phyloP scores from a whole-genome alignment of 163 green algal genomes.

The Botryococcus braunii region DNA sequence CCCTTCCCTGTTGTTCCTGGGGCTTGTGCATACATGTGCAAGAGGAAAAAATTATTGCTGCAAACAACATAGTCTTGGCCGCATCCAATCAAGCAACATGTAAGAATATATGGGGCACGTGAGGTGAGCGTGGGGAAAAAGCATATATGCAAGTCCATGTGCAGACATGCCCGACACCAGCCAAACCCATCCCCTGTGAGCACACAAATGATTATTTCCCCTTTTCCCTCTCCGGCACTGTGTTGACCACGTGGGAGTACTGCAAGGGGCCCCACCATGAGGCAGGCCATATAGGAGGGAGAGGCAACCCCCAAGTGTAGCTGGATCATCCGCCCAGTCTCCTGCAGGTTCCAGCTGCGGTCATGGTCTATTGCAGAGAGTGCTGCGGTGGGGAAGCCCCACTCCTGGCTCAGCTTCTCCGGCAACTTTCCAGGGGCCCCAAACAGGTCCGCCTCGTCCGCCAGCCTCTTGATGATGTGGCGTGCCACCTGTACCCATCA shows the following conservation, averaged over 20 bases:
- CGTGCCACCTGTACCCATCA: not conserved
- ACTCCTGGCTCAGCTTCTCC: not conserved
- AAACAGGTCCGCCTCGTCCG: slow-evolving; percentile 19
- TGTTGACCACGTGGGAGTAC: too few species aligned
- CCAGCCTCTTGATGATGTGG: slow-evolving; percentile 1
- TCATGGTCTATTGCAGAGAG: slow-evolving; percentile 21
- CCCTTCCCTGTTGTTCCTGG: too few species aligned
- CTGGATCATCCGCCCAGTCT: slow-evolving; percentile 12
- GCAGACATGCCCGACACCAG: not conserved
- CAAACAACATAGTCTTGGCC: too few species aligned
- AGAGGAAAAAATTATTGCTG: too few species aligned
- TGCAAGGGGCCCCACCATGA: not conserved
- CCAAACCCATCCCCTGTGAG: too few species aligned
- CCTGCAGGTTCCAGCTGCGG: not conserved
- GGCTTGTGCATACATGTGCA: too few species aligned
- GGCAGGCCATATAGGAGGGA: slow-evolving; percentile 1
- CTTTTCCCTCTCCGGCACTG: too few species aligned
- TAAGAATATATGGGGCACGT: too few species aligned
- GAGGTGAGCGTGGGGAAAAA: not conserved
- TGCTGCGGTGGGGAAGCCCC: slow-evolving; percentile 13
- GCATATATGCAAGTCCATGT: not conserved
- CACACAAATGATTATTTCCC: too few species aligned
- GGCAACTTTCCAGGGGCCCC: slow-evolving; percentile 14
- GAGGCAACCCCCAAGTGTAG: too few species aligned
- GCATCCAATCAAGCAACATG: too few species aligned